phyloP scores from a whole-genome alignment of 73 alveolate genomes.

The Paramecium octaurelia region DNA sequence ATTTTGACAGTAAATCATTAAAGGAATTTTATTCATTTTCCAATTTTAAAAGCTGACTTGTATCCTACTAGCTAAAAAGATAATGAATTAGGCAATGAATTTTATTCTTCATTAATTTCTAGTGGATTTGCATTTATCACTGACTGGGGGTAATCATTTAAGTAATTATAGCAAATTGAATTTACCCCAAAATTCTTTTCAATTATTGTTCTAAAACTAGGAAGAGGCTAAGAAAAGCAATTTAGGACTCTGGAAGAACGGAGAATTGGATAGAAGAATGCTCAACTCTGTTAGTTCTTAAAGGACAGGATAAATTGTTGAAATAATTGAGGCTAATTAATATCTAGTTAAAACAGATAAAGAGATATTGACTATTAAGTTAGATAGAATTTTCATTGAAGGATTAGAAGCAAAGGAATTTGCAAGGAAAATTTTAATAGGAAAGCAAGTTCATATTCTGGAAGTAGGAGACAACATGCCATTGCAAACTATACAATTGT shows the following conservation, averaged over 20 bases:
- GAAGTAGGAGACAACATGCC: constrained; percentile 12
- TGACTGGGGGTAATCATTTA: constrained; percentile 17
- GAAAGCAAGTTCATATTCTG: neutral
- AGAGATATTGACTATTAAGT: neutral
- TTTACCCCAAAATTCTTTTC: neutral
- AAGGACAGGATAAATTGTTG: neutral
- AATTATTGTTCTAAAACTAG: neutral
- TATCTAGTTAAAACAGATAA: neutral
- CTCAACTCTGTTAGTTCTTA: constrained; percentile 24
- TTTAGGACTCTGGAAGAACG: constrained; percentile 43
- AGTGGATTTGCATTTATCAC: constrained; percentile 27
- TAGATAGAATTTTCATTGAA: constrained; percentile 37
- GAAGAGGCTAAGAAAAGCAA: neutral
- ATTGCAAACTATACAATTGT: neutral
- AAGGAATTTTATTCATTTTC: neutral
- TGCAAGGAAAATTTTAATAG: constrained; percentile 9
- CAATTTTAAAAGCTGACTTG: neutral
- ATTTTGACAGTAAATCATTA: neutral
- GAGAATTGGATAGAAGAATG: constrained; percentile 39
- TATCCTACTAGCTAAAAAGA: neutral
- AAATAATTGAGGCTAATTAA: constrained; percentile 21
- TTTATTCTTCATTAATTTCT: neutral
- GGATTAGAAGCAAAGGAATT: constrained; percentile 46
- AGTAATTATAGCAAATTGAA: neutral
- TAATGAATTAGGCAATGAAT: neutral